phyloP scores from a whole-genome alignment of 371 early-diverging fungal genomes.

The Cokeromyces recurvatus region DNA sequence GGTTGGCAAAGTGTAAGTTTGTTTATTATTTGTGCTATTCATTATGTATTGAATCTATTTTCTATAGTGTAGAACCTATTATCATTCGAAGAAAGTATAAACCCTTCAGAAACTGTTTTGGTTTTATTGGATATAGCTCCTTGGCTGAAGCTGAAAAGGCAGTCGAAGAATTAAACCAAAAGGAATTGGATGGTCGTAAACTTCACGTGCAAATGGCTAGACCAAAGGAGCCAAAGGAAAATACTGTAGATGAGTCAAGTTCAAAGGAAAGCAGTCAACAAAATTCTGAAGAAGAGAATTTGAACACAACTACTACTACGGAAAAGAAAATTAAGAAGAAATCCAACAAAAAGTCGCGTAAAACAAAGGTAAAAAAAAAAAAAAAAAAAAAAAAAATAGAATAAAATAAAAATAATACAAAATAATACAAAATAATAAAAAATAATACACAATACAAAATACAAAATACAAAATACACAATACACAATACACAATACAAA shows the following conservation, averaged over 20 bases:
- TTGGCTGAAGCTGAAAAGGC: constrained; percentile 75
- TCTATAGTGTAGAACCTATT: constrained; percentile 5
- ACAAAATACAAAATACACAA: too few relatives aligned
- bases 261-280: too few relatives aligned
- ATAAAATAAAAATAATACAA: too few relatives aligned
- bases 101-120: too few relatives aligned
- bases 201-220: constrained; percentile 88
- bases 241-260: too few relatives aligned
- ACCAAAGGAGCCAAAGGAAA: constrained; percentile 41
- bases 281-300: too few relatives aligned
- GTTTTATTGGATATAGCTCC: constrained; percentile 82
- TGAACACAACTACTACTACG: too few relatives aligned
- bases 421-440: too few relatives aligned
- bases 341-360: constrained; percentile 5
- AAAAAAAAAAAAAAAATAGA: too few relatives aligned
- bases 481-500: too few relatives aligned
- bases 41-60: neutral
- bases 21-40: neutral
- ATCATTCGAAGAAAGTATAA: constrained; percentile 6
- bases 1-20: constrained; percentile 73
- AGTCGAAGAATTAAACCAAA: constrained; percentile 62
- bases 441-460: too few relatives aligned
- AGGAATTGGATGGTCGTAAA: constrained; percentile 73
- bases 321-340: constrained; percentile 5
- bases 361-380: too few relatives aligned